A percentile compares a stretch with the other conserved stretches of the same genome.
Evolutionary conservation across 176 grass and related monocot species (phyloP).

Genomic region (Musa acuminata): DNA sequence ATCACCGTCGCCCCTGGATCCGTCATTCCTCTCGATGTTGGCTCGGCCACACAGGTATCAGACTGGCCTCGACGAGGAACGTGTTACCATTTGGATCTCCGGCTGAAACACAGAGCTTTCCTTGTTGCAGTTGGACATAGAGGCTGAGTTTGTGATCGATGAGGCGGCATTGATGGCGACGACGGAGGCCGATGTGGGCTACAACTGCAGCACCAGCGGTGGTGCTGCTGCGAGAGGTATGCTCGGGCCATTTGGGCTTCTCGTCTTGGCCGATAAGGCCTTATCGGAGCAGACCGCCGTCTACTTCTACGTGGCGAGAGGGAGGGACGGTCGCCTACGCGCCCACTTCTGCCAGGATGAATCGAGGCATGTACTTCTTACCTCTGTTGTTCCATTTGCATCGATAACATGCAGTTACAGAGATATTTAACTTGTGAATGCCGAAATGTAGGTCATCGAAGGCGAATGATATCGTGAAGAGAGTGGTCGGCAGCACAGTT

Average conservation of each 20-base stretch:
- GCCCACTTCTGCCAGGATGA: conserved; percentile 98
- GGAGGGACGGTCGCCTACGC: conserved; percentile 34
- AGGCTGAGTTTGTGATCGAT: conserved; percentile 54
- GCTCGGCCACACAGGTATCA: conserved; percentile 40
- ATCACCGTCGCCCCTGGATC: conserved; percentile 55
- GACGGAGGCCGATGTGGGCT: conserved; percentile 41
- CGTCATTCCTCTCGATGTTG: conserved; percentile 37
- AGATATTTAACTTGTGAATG: neutral
- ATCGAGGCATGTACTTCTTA: conserved; percentile 11
- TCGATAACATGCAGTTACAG: neutral
- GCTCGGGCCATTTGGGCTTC: conserved; percentile 72
- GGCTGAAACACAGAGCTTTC: no score
- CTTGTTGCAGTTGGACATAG: conserved; percentile 54
- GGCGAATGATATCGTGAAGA: conserved; percentile 75
- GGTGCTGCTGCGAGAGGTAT: conserved; percentile 38
- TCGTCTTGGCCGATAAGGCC: conserved; percentile 51
- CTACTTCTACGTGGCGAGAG: conserved; percentile 73
- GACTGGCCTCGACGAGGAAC: neutral
- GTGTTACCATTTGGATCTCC: no score
- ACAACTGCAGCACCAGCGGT: conserved; percentile 73
- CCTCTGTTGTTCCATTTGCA: neutral
- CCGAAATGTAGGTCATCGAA: conserved; percentile 38
- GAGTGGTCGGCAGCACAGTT: conserved; percentile 58
- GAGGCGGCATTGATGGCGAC: conserved; percentile 20
- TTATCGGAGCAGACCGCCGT: conserved; percentile 54